phyloP scores from a whole-genome alignment of 768 basidiomycete species.

The Lentinus tigrinus region DNA sequence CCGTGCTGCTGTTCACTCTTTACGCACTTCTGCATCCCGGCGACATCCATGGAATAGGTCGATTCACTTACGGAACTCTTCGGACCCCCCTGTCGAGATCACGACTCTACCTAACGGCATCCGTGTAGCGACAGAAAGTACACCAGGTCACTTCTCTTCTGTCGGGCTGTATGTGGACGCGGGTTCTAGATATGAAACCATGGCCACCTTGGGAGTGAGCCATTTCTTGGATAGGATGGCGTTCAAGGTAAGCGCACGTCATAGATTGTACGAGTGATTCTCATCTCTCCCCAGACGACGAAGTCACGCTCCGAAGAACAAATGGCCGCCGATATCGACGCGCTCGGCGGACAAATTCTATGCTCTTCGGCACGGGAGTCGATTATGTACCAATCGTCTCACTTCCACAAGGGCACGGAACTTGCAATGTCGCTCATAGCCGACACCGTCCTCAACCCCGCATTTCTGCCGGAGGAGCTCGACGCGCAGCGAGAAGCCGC shows the following conservation, averaged over 20 bases:
- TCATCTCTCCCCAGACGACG: constrained; percentile 57
- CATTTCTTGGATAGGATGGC: constrained; percentile 96
- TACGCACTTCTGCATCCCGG: neutral
- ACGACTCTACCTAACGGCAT: constrained; percentile 92
- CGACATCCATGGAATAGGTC: neutral
- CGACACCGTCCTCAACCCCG: constrained; percentile 83
- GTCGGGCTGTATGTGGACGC: constrained; percentile 94
- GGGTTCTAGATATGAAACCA: constrained; percentile 85
- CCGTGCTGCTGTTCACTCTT: constrained; percentile 17
- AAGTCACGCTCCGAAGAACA: constrained; percentile 64
- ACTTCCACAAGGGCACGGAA: constrained; percentile 81
- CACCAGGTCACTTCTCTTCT: constrained; percentile 92
- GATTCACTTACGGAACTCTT: constrained; percentile 11
- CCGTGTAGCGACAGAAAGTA: constrained; percentile 85
- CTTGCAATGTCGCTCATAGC: constrained; percentile 85
- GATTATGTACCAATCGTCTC: constrained; percentile 97
- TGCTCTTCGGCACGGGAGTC: constrained; percentile 90
- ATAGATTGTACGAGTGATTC: neutral
- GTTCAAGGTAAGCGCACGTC: constrained; percentile 70
- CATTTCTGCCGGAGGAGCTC: constrained; percentile 76
- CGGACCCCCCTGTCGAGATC: constrained; percentile 47
- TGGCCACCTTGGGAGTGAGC: constrained; percentile 71
- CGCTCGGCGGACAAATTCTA: constrained; percentile 87
- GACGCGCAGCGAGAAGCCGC: constrained; percentile 83
- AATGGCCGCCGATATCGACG: constrained; percentile 80